Evolutionary conservation across 495 filamentous ascomycete species (phyloP).

Genomic region (Aspergillus conjunctus): DNA sequence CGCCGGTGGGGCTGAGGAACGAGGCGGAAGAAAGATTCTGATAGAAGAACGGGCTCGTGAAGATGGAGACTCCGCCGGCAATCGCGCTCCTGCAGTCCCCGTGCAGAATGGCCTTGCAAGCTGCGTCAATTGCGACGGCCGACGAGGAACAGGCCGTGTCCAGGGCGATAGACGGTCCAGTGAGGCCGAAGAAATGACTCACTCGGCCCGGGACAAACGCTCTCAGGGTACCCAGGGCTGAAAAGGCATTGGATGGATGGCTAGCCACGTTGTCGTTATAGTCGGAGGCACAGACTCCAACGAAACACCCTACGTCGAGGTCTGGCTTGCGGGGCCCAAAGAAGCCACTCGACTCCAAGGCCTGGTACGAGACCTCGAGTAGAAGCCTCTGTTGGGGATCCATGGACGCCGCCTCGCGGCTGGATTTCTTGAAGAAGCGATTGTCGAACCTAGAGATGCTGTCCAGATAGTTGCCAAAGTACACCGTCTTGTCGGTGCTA

Average conservation of each 20-base stretch:
- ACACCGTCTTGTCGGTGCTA: slow-evolving; percentile 11
- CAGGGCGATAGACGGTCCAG: slow-evolving; percentile 33
- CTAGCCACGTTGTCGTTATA: slow-evolving; percentile 39
- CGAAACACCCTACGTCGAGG: slow-evolving; percentile 30
- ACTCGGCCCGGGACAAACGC: slow-evolving; percentile 17
- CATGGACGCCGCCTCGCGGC: slow-evolving; percentile 45
- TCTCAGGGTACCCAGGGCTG: slow-evolving; percentile 33
- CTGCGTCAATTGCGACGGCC: not conserved
- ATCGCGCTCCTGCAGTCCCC: slow-evolving; percentile 38
- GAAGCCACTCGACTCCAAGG: slow-evolving; percentile 45
- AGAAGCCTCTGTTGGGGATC: slow-evolving; percentile 54
- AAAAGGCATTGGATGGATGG: slow-evolving; percentile 35
- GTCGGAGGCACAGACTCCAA: slow-evolving; percentile 31
- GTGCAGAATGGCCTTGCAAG: slow-evolving; percentile 4
- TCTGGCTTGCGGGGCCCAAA: slow-evolving; percentile 15
- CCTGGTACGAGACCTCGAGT: slow-evolving; percentile 50
- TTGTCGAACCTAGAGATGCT: slow-evolving; percentile 49
- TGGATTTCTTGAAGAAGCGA: slow-evolving; percentile 49
- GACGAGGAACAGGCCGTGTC: slow-evolving; percentile 40
- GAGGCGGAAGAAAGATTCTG: slow-evolving; percentile 36
- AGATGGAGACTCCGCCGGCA: slow-evolving; percentile 41
- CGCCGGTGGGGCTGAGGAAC: slow-evolving; percentile 42
- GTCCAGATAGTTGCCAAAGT: slow-evolving; percentile 48
- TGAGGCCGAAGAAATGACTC: slow-evolving; percentile 41
- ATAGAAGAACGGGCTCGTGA: slow-evolving; percentile 32